Percentiles rank a stretch among this genome's conserved stretches.
These are phyloP conservation scores for Craterostigma plantagineum DNA, from an alignment of 257 asterid genomes.

Conservation along the genomic window DNA sequence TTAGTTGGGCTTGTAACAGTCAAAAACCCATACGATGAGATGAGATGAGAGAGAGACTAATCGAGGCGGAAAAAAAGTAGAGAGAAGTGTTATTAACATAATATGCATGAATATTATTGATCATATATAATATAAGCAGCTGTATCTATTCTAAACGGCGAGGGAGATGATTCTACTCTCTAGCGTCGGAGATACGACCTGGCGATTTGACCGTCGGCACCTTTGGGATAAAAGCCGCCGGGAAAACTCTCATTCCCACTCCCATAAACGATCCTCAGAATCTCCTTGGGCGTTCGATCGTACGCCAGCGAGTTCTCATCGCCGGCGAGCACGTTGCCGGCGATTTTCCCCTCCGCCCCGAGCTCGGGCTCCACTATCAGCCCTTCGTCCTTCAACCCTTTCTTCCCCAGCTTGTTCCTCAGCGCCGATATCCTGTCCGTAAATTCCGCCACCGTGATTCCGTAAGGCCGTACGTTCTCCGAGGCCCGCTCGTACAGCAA, in stretches of 20 bases:
- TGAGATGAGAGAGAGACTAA: no score
- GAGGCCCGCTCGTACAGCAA: slow-evolving; percentile 28
- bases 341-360: slow-evolving; percentile 46
- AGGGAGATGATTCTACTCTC: no score
- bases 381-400: slow-evolving; percentile 67
- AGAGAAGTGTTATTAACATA: no score
- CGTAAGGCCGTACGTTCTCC: slow-evolving; percentile 23
- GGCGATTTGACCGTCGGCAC: slow-evolving; percentile 58
- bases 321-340: slow-evolving; percentile 49
- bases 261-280: slow-evolving; percentile 53
- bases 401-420: slow-evolving; percentile 30
- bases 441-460: slow-evolving; percentile 32
- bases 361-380: slow-evolving; percentile 15
- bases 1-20: no score
- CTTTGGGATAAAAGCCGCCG: slow-evolving; percentile 71
- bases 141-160: no score
- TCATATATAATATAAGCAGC: no score
- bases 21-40: no score
- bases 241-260: slow-evolving; percentile 36
- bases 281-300: slow-evolving; percentile 50
- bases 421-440: slow-evolving; percentile 29
- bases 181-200: slow-evolving; percentile 20
- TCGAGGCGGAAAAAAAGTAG: no score
- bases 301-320: slow-evolving; percentile 30
- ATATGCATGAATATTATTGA: no score